Conservation (phyloP, 116 monocot genomes). For the Posidonia oceanica region DNA sequence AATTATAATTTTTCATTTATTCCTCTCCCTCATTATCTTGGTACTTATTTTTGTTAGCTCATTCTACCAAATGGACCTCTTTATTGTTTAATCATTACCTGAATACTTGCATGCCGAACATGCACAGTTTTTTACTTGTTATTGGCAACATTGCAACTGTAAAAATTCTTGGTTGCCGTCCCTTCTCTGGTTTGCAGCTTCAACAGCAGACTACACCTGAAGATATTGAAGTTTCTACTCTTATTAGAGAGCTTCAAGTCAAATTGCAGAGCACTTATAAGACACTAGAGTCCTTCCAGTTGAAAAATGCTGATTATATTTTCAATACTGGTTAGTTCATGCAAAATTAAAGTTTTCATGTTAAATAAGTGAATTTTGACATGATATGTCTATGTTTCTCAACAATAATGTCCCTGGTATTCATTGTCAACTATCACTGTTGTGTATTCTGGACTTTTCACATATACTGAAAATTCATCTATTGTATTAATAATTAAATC, state of each 20-base stretch:
- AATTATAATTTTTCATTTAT: too few relatives aligned
- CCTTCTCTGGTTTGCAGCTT: constrained; percentile 29
- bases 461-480: too few relatives aligned
- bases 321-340: constrained; percentile 70
- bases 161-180: not conserved
- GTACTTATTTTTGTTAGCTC: too few relatives aligned
- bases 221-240: constrained; percentile 34
- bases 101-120: not conserved
- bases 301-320: constrained; percentile 76
- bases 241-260: constrained; percentile 31
- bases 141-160: not conserved
- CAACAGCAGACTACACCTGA: constrained; percentile 42
- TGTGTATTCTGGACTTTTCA: too few relatives aligned
- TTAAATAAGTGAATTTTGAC: too few relatives aligned
- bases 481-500: too few relatives aligned
- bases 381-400: too few relatives aligned
- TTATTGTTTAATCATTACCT: not conserved
- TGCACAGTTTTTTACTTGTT: not conserved
- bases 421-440: too few relatives aligned
- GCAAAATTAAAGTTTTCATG: not conserved
- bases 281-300: constrained; percentile 52
- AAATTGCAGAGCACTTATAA: constrained; percentile 46
- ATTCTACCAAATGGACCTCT: too few relatives aligned
- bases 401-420: too few relatives aligned
- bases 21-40: too few relatives aligned